phyloP scores from a whole-genome alignment of 345 rosid genomes.

The Dipteronia dyeriana region DNA sequence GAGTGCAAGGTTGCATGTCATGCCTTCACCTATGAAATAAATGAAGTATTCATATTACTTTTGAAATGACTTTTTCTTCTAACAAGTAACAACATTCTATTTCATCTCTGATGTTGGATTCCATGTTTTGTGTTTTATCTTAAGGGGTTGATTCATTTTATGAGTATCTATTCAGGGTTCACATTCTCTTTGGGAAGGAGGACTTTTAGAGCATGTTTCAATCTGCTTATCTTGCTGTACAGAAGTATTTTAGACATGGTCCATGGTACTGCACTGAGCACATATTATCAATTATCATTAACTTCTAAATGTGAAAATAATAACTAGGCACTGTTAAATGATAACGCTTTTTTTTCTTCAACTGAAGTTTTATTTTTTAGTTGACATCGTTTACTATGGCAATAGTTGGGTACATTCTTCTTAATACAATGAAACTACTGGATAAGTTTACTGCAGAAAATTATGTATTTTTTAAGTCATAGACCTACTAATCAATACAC shows the following conservation, averaged over 20 bases:
- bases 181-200: constrained; percentile 93
- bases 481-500: no score
- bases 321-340: background rate
- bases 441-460: constrained; percentile 1
- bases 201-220: constrained; percentile 96
- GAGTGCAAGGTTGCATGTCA: no score
- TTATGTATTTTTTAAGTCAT: background rate
- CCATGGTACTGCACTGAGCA: constrained; percentile 62
- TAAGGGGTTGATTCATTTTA: constrained; percentile 97
- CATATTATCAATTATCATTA: background rate
- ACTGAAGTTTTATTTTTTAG: background rate
- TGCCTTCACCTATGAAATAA: no score
- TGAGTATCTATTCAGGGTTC: constrained; percentile 87
- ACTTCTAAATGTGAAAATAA: background rate
- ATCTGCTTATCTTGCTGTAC: constrained; percentile 86
- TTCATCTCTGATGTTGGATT: constrained; percentile 29
- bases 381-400: background rate
- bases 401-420: background rate
- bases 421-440: background rate
- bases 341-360: background rate
- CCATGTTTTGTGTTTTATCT: constrained; percentile 25
- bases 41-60: no score
- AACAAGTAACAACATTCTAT: constrained; percentile 11
- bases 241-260: constrained; percentile 92
- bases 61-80: background rate